A percentile compares a stretch with the other conserved stretches of the same genome.
Evolutionary conservation across 2,329 filamentous ascomycete genomes (phyloP).

Genomic region (Fusarium caatingaense): DNA sequence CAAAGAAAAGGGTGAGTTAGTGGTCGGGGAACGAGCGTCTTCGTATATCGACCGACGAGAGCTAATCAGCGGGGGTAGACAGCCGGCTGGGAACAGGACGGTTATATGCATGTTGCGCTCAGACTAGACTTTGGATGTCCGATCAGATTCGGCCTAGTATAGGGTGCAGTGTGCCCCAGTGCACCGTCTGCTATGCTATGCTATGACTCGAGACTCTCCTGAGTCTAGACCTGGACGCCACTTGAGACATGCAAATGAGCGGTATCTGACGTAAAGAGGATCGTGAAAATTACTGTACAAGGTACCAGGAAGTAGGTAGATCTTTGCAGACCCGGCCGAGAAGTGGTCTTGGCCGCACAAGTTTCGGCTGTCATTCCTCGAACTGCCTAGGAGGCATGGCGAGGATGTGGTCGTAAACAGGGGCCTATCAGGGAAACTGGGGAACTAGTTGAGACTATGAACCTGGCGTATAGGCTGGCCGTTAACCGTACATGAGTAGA

Average conservation of each 20-base stretch:
- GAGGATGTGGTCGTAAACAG: neutral
- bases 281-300: neutral
- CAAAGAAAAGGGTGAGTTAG: neutral
- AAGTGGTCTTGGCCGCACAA: conserved; percentile 9
- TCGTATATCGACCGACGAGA: neutral
- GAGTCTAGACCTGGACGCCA: neutral
- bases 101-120: conserved; percentile 17
- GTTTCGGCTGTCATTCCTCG: neutral
- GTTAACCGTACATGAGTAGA: neutral
- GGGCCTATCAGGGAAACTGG: neutral
- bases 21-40: conserved; percentile 1
- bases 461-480: neutral
- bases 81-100: conserved; percentile 13
- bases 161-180: neutral
- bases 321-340: neutral
- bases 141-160: neutral
- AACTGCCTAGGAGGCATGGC: neutral
- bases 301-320: neutral
- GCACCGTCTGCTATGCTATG: neutral
- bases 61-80: neutral
- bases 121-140: conserved; percentile 7
- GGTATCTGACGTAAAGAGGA: conserved; percentile 6
- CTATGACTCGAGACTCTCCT: conserved; percentile 3
- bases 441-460: neutral
- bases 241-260: neutral